phyloP scores from a whole-genome alignment of 768 basidiomycete species.

The Boletus eberwhitei region DNA sequence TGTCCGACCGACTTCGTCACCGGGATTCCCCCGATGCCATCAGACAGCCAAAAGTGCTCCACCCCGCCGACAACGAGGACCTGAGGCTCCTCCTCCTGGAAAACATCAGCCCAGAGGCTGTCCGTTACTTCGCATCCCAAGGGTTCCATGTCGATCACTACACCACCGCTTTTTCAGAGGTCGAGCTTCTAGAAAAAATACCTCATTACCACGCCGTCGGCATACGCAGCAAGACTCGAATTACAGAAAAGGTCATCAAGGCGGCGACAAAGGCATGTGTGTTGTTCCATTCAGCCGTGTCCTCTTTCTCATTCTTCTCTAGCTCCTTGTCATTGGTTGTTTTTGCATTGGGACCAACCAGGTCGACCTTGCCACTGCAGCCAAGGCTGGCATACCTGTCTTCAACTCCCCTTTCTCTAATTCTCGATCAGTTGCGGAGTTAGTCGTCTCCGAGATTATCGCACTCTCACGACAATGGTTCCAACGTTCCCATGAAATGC shows the following conservation, averaged over 20 bases:
- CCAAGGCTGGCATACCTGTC: constrained; percentile 88
- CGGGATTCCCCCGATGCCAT: constrained; percentile 35
- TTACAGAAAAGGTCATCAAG: constrained; percentile 85
- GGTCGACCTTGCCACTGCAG: constrained; percentile 83
- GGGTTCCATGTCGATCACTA: constrained; percentile 93
- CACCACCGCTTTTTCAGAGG: constrained; percentile 84
- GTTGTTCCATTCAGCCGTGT: background rate
- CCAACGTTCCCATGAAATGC: constrained; percentile 86
- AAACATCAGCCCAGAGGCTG: constrained; percentile 92
- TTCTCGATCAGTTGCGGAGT: constrained; percentile 97
- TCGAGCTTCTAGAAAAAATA: constrained; percentile 84
- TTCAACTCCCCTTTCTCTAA: constrained; percentile 99
- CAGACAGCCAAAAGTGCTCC: constrained; percentile 66
- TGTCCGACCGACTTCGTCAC: constrained; percentile 48
- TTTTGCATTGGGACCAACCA: constrained; percentile 99
- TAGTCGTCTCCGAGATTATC: constrained; percentile 92
- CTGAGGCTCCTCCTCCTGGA: constrained; percentile 85
- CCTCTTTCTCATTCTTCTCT: constrained; percentile 4
- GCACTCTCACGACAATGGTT: constrained; percentile 91
- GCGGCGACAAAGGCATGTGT: constrained; percentile 77
- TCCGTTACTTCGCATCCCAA: constrained; percentile 69
- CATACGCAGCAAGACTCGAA: constrained; percentile 96
- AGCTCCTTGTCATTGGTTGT: constrained; percentile 96
- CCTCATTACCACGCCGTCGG: constrained; percentile 90
- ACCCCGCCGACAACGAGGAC: constrained; percentile 78